A percentile compares a stretch with the other conserved stretches of the same genome.
Evolutionary conservation across 2,329 filamentous ascomycete genomes (phyloP).

Genomic region (Colletotrichum aenigma): DNA sequence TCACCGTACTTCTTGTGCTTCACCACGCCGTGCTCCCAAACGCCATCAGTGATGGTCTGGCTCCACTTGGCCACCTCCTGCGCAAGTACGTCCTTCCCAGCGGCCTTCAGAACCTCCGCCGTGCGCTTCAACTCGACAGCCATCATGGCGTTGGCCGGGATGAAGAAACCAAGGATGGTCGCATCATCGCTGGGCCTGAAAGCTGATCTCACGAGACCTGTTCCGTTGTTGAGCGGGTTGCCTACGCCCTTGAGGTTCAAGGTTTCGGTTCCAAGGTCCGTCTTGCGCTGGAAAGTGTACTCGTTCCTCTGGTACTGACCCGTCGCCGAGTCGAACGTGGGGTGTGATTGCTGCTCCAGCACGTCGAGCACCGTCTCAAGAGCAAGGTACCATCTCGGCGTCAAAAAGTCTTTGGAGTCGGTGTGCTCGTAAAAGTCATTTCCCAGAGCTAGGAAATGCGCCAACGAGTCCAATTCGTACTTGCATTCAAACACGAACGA

Average conservation of each 20-base stretch:
- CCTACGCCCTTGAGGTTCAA: slow-evolving; percentile 81
- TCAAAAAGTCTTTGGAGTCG: slow-evolving; percentile 78
- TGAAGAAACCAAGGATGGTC: slow-evolving; percentile 91
- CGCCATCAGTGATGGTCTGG: slow-evolving; percentile 71
- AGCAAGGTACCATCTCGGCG: slow-evolving; percentile 77
- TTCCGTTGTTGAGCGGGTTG: slow-evolving; percentile 87
- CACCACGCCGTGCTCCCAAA: slow-evolving; percentile 86
- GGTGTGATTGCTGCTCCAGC: slow-evolving; percentile 76
- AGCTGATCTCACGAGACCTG: slow-evolving; percentile 85
- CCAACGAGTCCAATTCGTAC: slow-evolving; percentile 95
- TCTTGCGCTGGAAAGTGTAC: slow-evolving; percentile 87
- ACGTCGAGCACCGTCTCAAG: slow-evolving; percentile 76
- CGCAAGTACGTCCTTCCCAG: slow-evolving; percentile 59
- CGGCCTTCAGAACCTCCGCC: slow-evolving; percentile 68
- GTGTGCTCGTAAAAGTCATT: slow-evolving; percentile 89
- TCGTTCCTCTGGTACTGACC: slow-evolving; percentile 71
- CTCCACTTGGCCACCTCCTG: slow-evolving; percentile 63
- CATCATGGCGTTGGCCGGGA: slow-evolving; percentile 97
- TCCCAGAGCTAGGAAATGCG: slow-evolving; percentile 83
- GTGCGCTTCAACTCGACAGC: slow-evolving; percentile 83
- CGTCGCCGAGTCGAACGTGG: slow-evolving; percentile 77
- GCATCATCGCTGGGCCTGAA: slow-evolving; percentile 96
- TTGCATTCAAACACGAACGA: slow-evolving; percentile 95
- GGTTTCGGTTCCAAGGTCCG: slow-evolving; percentile 86
- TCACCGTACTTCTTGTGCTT: slow-evolving; percentile 75